Evolutionary conservation across 2,329 filamentous ascomycete species (phyloP).

Genomic region (Truncatella angustata): DNA sequence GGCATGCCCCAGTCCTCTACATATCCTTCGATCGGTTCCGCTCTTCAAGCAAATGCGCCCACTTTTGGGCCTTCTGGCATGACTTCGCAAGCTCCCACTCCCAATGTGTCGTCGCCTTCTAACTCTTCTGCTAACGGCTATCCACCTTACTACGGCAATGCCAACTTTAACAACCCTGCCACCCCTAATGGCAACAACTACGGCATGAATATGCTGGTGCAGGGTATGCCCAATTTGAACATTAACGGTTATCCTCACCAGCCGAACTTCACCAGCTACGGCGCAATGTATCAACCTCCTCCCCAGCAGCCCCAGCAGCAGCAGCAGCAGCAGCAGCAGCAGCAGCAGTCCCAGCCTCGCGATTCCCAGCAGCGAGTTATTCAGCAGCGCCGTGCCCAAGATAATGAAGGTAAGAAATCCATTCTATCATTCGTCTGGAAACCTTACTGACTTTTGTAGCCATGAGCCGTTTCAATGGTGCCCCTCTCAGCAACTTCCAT

Average conservation of each 20-base stretch:
- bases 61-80: constrained; percentile 68
- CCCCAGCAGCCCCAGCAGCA: too few species aligned
- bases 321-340: too few species aligned
- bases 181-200: constrained; percentile 30
- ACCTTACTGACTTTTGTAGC: too few species aligned
- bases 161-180: constrained; percentile 29
- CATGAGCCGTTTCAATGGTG: constrained; percentile 80
- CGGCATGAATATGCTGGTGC: constrained; percentile 60
- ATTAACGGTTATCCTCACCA: constrained; percentile 56
- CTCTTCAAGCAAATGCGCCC: constrained; percentile 75
- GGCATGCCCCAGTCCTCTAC: constrained; percentile 37
- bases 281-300: constrained; percentile 46
- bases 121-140: constrained; percentile 16
- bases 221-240: constrained; percentile 67
- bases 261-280: constrained; percentile 59
- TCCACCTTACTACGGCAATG: constrained; percentile 26
- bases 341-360: too few species aligned
- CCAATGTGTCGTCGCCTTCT: constrained; percentile 14
- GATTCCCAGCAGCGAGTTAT: constrained; percentile 77
- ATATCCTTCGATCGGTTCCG: constrained; percentile 65
- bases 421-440: too few species aligned
- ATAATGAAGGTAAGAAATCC: constrained; percentile 68
- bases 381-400: constrained; percentile 71
- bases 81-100: constrained; percentile 31
- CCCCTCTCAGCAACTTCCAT: constrained; percentile 74